Evolutionary conservation across 805 yeast genomes (phyloP).

Genomic region (Saccharomycopsis fermentans): DNA sequence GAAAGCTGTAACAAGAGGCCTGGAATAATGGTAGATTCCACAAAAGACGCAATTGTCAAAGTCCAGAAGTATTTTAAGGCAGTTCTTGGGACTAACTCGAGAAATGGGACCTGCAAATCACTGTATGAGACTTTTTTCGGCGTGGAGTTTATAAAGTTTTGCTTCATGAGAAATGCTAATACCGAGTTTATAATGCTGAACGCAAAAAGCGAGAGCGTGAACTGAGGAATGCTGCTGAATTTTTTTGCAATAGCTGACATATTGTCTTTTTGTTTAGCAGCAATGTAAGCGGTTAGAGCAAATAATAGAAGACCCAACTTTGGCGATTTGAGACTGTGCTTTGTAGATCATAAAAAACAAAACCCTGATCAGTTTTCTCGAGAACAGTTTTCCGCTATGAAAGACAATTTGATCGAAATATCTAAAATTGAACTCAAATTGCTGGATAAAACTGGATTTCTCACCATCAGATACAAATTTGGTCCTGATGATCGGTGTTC

Average conservation of each 20-base stretch:
- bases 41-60: constrained; percentile 49
- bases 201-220: neutral
- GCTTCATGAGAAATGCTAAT: neutral
- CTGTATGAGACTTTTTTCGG: constrained; percentile 25
- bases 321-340: neutral
- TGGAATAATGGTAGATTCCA: constrained; percentile 40
- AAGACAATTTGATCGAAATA: too few relatives aligned
- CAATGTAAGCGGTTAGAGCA: neutral
- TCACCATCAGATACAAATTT: too few relatives aligned
- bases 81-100: constrained; percentile 56
- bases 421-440: too few relatives aligned
- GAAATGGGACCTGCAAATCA: constrained; percentile 40
- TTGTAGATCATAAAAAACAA: too few relatives aligned
- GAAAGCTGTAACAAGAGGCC: constrained; percentile 37
- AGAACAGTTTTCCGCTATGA: too few relatives aligned
- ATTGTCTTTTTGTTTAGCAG: neutral
- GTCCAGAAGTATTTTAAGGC: constrained; percentile 57
- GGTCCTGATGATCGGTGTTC: too few relatives aligned
- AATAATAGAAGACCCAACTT: constrained; percentile 5
- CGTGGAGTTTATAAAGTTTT: neutral
- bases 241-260: constrained; percentile 2
- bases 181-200: neutral
- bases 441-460: too few relatives aligned
- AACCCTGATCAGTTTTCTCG: too few relatives aligned
- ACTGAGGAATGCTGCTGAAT: neutral